phyloP scores from a whole-genome alignment of 2,329 filamentous ascomycete genomes.

The Hypoxylon sp. region DNA sequence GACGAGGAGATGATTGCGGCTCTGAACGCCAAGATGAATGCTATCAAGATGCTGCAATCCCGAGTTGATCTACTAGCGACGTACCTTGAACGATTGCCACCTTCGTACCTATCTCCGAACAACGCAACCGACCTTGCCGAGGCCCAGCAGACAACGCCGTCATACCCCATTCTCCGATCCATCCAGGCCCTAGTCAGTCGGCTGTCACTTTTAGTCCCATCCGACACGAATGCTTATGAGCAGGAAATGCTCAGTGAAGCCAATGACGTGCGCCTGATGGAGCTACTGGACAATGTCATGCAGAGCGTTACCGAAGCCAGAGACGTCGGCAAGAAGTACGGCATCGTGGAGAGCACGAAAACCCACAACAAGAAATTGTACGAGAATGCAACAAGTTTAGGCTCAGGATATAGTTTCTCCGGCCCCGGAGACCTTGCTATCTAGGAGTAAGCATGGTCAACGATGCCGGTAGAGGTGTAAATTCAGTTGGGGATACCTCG shows the following conservation, averaged over 20 bases:
- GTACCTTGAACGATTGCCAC: constrained; percentile 83
- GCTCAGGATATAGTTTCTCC: constrained; percentile 42
- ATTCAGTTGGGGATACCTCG: constrained; percentile 10
- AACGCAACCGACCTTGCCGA: constrained; percentile 54
- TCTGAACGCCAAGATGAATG: constrained; percentile 90
- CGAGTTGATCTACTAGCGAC: constrained; percentile 78
- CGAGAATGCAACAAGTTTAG: constrained; percentile 32
- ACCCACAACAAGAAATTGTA: constrained; percentile 46
- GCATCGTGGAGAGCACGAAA: constrained; percentile 66
- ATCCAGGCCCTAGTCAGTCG: constrained; percentile 89
- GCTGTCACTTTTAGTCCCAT: constrained; percentile 83
- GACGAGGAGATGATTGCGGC: constrained; percentile 74
- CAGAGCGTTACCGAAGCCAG: constrained; percentile 79
- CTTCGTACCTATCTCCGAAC: constrained; percentile 70
- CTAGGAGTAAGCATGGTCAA: constrained; percentile 25
- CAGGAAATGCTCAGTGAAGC: constrained; percentile 81
- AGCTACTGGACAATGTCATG: constrained; percentile 81
- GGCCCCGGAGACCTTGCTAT: constrained; percentile 51
- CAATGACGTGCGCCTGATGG: constrained; percentile 86
- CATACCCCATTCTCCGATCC: constrained; percentile 85
- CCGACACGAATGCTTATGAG: constrained; percentile 75
- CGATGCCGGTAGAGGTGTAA: background rate
- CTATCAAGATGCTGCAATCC: constrained; percentile 91
- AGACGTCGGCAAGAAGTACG: constrained; percentile 82
- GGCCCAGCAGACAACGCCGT: constrained; percentile 60